Base-by-base conservation (phyloP, 2,329 filamentous ascomycete genomes). In the Neonectria coccinea region DNA sequence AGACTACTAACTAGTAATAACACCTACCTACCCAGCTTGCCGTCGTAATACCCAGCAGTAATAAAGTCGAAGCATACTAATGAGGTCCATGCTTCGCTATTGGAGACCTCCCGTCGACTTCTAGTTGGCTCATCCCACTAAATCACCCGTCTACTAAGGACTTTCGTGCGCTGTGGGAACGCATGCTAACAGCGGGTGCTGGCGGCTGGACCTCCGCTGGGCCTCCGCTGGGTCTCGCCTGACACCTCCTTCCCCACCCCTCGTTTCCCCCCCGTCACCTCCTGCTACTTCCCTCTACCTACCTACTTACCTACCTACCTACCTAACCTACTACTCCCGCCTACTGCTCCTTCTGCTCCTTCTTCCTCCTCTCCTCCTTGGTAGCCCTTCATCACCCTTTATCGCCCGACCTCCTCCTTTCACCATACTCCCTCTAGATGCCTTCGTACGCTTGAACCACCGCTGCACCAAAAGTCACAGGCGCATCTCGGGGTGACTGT, bases 161-260 rank as follows among this genome's bases (percentile, higher is more conserved):
- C 48, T 4, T 20, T 20, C 22, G 48, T 20, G 29, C 31, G 48
- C 48, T 33, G n/a, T 14, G 29, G 29, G 54, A 53, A 29, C 53
- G 51, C 41, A n/a, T 59, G 51, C 51, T 59, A 44, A 44, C 55
- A 64, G 62, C 44, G 29, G 36, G 22, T 56, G 51, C 41, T 29
- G 27, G 42, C 51, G 29, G 62, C 62, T 50, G 48, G 29, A 44
- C 39, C 59, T 62, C 20, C 36, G n/a, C 50, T 55, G 42, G 27
- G 42, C 58, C 44, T 60, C 29, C 48, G 62, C 62, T 51, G 42
- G 29, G 44, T 31, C 61, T 64, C 36, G 61, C 59, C 64, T 64
- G 56, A 61, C 53, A 60, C 56, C 61, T 73, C 64, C 67, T 74
- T 70, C 72, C 60, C 72, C 72, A 74, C 72, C 69, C 61, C 66